Percentiles rank a stretch among this genome's conserved stretches.
Evolutionary conservation across 1,284 basidiomycete genomes (phyloP).

Genomic region (Irpex rosettiformis): DNA sequence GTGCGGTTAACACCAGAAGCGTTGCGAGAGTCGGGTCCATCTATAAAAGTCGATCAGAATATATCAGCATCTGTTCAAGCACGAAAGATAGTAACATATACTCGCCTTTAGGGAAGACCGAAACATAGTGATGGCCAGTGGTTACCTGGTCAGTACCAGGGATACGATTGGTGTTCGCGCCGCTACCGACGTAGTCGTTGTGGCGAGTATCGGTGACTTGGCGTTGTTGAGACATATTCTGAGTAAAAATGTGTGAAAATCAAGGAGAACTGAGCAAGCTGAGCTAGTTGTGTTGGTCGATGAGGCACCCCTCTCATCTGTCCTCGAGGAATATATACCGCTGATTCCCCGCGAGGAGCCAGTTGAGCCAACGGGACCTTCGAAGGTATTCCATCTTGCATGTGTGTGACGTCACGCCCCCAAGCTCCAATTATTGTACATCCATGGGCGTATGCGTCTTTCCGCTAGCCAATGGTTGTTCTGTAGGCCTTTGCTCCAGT

Average conservation of each 20-base stretch:
- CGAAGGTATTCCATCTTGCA: neutral
- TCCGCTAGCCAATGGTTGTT: neutral
- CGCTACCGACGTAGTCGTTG: constrained; percentile 30
- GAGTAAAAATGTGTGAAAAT: too few species aligned
- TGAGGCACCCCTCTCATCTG: neutral
- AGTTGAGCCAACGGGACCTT: neutral
- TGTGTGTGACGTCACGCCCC: neutral
- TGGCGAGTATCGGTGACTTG: constrained; percentile 20
- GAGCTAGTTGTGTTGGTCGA: neutral
- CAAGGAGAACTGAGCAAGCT: too few species aligned
- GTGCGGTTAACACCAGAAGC: constrained; percentile 12
- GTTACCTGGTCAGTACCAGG: constrained; percentile 28
- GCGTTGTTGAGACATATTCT: constrained; percentile 13
- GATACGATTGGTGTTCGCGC: constrained; percentile 24
- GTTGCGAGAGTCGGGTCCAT: neutral
- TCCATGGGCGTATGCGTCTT: neutral
- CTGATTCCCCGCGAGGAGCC: neutral
- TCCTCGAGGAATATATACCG: neutral
- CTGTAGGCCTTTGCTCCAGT: neutral
- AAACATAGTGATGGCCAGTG: constrained; percentile 24
- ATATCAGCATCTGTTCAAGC: neutral
- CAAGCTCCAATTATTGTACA: neutral
- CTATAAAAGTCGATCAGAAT: neutral
- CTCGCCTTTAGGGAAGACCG: constrained; percentile 23
- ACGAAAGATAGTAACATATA: neutral